Evolutionary conservation across 2,329 filamentous ascomycete species (phyloP), one percentile per base, ranked within the genome.

Genomic region (Arthrobotrys megalospora): DNA sequence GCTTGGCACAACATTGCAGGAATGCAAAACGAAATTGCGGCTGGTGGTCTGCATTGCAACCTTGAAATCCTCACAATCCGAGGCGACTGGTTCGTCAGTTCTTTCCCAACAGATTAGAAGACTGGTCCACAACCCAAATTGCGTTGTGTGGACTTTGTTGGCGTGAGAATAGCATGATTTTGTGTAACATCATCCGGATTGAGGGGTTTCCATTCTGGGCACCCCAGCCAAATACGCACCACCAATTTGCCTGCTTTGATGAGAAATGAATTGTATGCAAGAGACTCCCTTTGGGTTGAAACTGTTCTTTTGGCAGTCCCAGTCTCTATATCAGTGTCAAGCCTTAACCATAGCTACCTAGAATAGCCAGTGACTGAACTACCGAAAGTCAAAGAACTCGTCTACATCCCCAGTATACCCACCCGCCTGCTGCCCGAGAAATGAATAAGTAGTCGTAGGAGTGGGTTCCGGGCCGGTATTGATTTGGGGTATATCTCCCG

Each of bases 341-440:
- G n/a, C n/a, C n/a, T n/a, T n/a, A n/a, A n/a, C n/a, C n/a, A n/a
- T n/a, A n/a, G n/a, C n/a, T n/a, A n/a, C n/a, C n/a, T n/a, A n/a
- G n/a, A n/a, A n/a, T n/a, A n/a, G n/a, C n/a, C n/a, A n/a, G n/a
- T n/a, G n/a, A n/a, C n/a, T 36, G 14, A 38, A 36, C 36, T 19
- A 38, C 12, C 21, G n/a, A 34, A 71, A 71, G 5, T 38, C 24
- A 21, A 71, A 71, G 24, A 62, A 71, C 7, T 71, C 32, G 21
- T 71, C 67, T 1, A 71, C 67, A 21, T 60, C 55, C 3, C 34
- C 67, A 36, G 60, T 47, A 64, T 71, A 71, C 6, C 34, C 55
- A 3, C 32, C 32, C 3, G n/a, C 32, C 12, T 34, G 43, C 2
- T 63, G 34, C 2, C 34, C 34, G 1, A 58, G 21, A 11, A 58